Percentiles rank a stretch among this genome's conserved stretches.
Conservation (phyloP, 2,329 filamentous ascomycete species). For the Colletotrichum sp. region DNA sequence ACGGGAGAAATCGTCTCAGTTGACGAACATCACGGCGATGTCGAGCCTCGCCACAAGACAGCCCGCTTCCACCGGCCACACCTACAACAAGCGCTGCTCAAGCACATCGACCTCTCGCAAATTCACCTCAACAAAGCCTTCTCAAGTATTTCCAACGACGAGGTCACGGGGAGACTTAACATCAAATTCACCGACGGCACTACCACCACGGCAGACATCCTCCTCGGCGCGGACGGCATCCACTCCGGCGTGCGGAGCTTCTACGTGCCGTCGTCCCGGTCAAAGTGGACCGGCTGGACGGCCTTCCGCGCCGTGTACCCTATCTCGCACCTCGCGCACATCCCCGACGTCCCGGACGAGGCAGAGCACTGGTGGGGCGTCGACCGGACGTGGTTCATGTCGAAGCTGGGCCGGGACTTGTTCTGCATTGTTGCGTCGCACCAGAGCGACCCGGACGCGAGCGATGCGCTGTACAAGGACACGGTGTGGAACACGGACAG, state of each 20-base stretch:
- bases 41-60: conserved; percentile 42
- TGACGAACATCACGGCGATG: conserved; percentile 43
- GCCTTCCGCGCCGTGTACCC: conserved; percentile 51
- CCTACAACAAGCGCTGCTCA: conserved; percentile 51
- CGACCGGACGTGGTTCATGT: conserved; percentile 47
- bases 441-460: conserved; percentile 38
- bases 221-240: conserved; percentile 60
- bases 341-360: conserved; percentile 43
- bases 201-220: conserved; percentile 45
- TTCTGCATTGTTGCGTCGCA: conserved; percentile 49
- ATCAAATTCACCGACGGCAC: conserved; percentile 55
- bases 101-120: conserved; percentile 43
- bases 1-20: conserved; percentile 49
- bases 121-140: conserved; percentile 51
- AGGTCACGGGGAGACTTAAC: conserved; percentile 29
- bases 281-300: conserved; percentile 48
- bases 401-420: conserved; percentile 41
- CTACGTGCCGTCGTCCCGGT: conserved; percentile 45
- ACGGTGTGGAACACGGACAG: conserved; percentile 43
- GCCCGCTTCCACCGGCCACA: conserved; percentile 53
- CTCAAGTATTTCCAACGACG: conserved; percentile 35
- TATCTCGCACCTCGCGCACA: conserved; percentile 39
- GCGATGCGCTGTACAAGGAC: conserved; percentile 32
- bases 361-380: conserved; percentile 50
- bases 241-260: conserved; percentile 49